Conservation (phyloP, 768 basidiomycete genomes). For the Hypholoma fasciculare region DNA sequence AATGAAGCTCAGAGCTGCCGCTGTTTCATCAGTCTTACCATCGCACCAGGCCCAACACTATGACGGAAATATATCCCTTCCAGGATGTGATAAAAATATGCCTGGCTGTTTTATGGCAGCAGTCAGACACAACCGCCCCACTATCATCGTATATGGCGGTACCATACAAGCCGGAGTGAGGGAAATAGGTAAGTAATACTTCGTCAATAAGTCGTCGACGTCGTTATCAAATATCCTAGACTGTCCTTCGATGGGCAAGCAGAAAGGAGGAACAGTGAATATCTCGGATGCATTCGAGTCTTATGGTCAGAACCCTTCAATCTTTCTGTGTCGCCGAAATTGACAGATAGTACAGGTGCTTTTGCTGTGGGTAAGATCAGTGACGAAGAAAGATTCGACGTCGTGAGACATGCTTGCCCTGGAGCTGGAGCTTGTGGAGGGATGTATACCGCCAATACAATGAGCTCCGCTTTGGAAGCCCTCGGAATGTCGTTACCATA, state of each 20-base stretch:
- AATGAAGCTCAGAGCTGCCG: background rate
- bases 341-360: conserved; percentile 49
- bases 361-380: conserved; percentile 74
- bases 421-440: conserved; percentile 85
- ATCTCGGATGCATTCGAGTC: conserved; percentile 86
- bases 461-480: conserved; percentile 83
- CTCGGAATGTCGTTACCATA: conserved; percentile 87
- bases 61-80: conserved; percentile 84
- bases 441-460: conserved; percentile 91
- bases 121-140: conserved; percentile 83
- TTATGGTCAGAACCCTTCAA: conserved; percentile 48
- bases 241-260: conserved; percentile 75
- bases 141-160: conserved; percentile 85
- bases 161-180: conserved; percentile 79
- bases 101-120: conserved; percentile 88
- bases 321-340: background rate
- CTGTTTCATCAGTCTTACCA: background rate
- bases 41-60: conserved; percentile 75
- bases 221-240: conserved; percentile 35
- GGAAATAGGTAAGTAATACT: conserved; percentile 50
- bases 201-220: background rate
- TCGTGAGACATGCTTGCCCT: conserved; percentile 84
- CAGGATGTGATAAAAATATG: conserved; percentile 94
- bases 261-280: conserved; percentile 82
- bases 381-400: conserved; percentile 82